Percentiles rank a stretch among this genome's conserved stretches.
Conservation (phyloP, 2,329 filamentous ascomycete species). For the Bipolaris oryzae region DNA sequence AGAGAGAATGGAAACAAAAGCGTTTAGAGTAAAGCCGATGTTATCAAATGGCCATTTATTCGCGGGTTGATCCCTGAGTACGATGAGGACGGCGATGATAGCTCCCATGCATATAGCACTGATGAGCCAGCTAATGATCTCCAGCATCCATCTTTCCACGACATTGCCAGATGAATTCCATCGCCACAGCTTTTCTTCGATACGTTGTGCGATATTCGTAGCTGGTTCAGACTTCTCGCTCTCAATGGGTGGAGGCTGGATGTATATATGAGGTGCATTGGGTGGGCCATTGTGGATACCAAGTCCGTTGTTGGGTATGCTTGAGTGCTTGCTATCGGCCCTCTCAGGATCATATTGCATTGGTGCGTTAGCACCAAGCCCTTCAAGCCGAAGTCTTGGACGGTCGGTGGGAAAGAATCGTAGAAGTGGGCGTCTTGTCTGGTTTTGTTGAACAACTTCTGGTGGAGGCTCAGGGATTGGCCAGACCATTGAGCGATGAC, state of each 20-base stretch:
- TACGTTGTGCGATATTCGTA: conserved; percentile 30
- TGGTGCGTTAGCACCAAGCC: conserved; percentile 15
- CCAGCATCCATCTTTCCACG: conserved; percentile 33
- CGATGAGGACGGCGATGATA: conserved; percentile 21
- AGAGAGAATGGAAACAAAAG: conserved; percentile 35
- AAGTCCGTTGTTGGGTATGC: conserved; percentile 3
- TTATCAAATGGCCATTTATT: conserved; percentile 19
- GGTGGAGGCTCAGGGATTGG: conserved; percentile 27
- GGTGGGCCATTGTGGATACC: conserved; percentile 10
- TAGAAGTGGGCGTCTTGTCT: conserved; percentile 16
- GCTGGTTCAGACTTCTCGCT: conserved; percentile 4
- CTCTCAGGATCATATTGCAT: conserved; percentile 1
- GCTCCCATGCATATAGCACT: conserved; percentile 35
- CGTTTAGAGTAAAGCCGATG: conserved; percentile 31
- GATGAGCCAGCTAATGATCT: conserved; percentile 34
- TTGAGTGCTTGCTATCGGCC: background rate
- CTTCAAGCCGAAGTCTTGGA: conserved; percentile 20
- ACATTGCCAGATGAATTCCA: conserved; percentile 27
- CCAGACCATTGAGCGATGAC: conserved; percentile 25
- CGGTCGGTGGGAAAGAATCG: conserved; percentile 24
- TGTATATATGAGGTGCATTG: conserved; percentile 18
- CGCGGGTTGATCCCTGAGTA: conserved; percentile 9
- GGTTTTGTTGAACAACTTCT: conserved; percentile 15
- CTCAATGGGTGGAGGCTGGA: conserved; percentile 2
- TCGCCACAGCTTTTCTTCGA: conserved; percentile 26